A percentile compares a stretch with the other conserved stretches of the same genome.
phyloP scores from a whole-genome alignment of 2,329 filamentous ascomycete species.

The Fusarium denticulatum region DNA sequence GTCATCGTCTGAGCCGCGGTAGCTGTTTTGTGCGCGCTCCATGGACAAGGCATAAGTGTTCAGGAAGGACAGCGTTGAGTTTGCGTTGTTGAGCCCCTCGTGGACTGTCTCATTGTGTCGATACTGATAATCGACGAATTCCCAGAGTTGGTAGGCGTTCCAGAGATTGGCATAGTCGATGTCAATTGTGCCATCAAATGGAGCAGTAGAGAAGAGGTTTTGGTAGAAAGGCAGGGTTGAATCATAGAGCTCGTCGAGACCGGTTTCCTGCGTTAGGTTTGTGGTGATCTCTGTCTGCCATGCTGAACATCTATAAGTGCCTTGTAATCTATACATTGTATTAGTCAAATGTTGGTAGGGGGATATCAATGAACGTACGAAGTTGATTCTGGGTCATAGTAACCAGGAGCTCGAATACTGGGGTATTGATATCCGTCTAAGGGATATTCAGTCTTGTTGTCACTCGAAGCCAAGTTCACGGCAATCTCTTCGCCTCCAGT shows the following conservation, averaged over 20 bases:
- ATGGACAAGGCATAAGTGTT: conserved; percentile 72
- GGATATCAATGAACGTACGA: conserved; percentile 50
- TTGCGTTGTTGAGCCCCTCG: conserved; percentile 49
- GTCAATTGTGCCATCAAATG: conserved; percentile 52
- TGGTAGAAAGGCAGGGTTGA: conserved; percentile 55
- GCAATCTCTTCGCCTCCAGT: conserved; percentile 53
- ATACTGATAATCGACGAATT: conserved; percentile 65
- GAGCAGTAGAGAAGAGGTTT: conserved; percentile 50
- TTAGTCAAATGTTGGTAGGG: background rate
- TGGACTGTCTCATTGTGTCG: conserved; percentile 59
- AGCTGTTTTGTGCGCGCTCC: conserved; percentile 66
- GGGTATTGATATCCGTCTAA: conserved; percentile 85
- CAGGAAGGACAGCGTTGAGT: conserved; percentile 56
- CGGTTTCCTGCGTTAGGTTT: conserved; percentile 40
- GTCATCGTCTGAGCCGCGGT: conserved; percentile 57
- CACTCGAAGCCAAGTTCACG: conserved; percentile 46
- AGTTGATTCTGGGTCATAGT: conserved; percentile 55
- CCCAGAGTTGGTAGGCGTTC: conserved; percentile 64
- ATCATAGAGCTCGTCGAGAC: conserved; percentile 40
- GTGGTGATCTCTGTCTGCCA: conserved; percentile 48
- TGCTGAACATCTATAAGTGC: conserved; percentile 50
- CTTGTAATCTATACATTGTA: conserved; percentile 48
- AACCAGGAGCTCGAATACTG: conserved; percentile 65
- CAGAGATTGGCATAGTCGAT: conserved; percentile 52
- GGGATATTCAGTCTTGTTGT: conserved; percentile 69